phyloP scores from a whole-genome alignment of 2,329 filamentous ascomycete species.

The Cephalotrichum gorgonifer region DNA sequence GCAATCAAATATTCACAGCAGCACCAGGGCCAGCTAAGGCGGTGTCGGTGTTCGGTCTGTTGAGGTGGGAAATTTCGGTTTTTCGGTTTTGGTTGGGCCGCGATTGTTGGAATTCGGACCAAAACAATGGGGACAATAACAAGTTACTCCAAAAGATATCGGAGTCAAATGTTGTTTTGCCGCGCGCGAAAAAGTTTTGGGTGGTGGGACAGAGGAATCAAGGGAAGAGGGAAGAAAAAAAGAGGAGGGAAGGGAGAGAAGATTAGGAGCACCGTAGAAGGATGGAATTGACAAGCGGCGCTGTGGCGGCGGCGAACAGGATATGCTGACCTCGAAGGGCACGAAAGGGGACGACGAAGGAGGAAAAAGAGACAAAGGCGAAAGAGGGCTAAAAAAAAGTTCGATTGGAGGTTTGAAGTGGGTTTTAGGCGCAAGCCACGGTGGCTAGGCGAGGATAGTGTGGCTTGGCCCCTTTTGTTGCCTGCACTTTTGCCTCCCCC shows the following conservation, averaged over 20 bases:
- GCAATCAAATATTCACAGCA: not conserved
- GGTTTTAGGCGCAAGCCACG: not conserved
- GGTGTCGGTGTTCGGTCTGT: not conserved
- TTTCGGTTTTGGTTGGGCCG: constrained; percentile 3
- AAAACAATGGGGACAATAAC: not conserved
- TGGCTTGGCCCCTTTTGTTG: too few relatives aligned
- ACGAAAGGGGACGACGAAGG: constrained; percentile 2
- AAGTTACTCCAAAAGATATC: constrained; percentile 1
- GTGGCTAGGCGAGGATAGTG: too few relatives aligned
- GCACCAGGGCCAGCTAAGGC: constrained; percentile 2
- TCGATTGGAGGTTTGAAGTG: constrained; percentile 5
- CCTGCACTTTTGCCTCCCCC: too few relatives aligned
- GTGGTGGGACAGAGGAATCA: constrained; percentile 1
- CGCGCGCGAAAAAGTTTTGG: not conserved
- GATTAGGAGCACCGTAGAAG: constrained; percentile 4
- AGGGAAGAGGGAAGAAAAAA: constrained; percentile 2
- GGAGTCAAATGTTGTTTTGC: not conserved
- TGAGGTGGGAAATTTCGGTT: too few relatives aligned
- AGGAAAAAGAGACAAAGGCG: constrained; percentile 6
- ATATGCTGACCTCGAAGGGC: constrained; percentile 5
- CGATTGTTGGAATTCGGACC: constrained; percentile 1
- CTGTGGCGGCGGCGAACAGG: constrained; percentile 1
- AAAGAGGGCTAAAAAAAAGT: constrained; percentile 2
- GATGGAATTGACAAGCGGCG: constrained; percentile 4
- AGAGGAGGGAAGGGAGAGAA: not conserved